Percentiles rank a stretch among this genome's conserved stretches.
phyloP scores from a whole-genome alignment of 306 rosid genomes.

The Dryas drummondii region DNA sequence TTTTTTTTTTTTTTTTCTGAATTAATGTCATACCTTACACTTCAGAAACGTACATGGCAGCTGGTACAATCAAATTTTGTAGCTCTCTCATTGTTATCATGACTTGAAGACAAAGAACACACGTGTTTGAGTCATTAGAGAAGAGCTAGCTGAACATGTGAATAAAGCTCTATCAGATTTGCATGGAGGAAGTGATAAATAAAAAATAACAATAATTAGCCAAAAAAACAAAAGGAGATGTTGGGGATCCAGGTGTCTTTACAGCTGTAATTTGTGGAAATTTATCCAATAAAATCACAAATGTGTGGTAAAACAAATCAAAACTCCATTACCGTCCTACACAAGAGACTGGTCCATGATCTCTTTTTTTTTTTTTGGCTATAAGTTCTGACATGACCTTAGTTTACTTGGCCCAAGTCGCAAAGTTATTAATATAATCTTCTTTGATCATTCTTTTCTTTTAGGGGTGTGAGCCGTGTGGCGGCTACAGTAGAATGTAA shows the following conservation, averaged over 20 bases:
- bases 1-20: too few species aligned
- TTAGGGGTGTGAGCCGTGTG: background rate
- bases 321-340: background rate
- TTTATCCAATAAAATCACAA: background rate
- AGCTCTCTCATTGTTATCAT: too few species aligned
- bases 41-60: too few species aligned
- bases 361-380: background rate
- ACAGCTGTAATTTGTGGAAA: background rate
- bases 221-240: background rate
- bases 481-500: background rate
- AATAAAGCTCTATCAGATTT: too few species aligned
- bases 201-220: background rate
- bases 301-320: background rate
- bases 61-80: too few species aligned
- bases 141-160: too few species aligned
- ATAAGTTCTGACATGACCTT: constrained; percentile 1
- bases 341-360: background rate
- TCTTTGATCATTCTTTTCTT: background rate
- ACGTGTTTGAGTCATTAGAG: too few species aligned
- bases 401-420: background rate
- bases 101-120: too few species aligned
- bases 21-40: too few species aligned
- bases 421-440: background rate
- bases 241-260: background rate
- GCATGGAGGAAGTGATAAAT: background rate